Evolutionary conservation across 2,329 filamentous ascomycete species (phyloP).

Genomic region (Bipolaris sorokiniana): DNA sequence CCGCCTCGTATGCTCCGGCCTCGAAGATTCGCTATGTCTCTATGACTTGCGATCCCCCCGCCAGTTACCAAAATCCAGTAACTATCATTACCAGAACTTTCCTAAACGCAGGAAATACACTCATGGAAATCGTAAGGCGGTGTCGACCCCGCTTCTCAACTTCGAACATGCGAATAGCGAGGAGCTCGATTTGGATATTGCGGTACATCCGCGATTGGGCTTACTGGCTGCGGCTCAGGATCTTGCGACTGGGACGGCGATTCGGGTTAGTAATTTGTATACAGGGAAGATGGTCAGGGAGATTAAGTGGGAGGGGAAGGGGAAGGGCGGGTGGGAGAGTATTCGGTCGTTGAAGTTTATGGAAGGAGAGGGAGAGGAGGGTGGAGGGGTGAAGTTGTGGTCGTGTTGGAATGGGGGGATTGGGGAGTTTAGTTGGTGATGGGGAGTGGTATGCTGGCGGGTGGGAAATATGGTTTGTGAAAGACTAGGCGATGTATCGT

Average conservation of each 20-base stretch:
- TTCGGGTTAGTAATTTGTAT: constrained; percentile 43
- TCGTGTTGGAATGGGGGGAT: constrained; percentile 28
- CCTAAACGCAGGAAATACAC: constrained; percentile 24
- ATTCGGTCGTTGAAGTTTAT: constrained; percentile 41
- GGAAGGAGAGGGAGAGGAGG: constrained; percentile 26
- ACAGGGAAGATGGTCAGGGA: constrained; percentile 38
- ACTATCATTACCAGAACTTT: background rate
- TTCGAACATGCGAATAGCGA: constrained; percentile 38
- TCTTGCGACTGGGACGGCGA: constrained; percentile 16
- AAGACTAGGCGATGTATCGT: no score
- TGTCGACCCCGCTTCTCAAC: constrained; percentile 19
- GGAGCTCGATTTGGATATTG: constrained; percentile 36
- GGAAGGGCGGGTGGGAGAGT: background rate
- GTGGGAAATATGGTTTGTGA: background rate
- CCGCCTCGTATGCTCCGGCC: constrained; percentile 35
- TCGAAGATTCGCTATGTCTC: constrained; percentile 34
- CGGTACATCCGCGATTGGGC: constrained; percentile 37
- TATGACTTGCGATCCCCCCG: constrained; percentile 42
- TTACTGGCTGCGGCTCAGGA: constrained; percentile 45
- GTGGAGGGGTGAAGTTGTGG: constrained; percentile 33
- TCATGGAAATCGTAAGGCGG: background rate
- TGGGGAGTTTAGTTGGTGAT: constrained; percentile 19
- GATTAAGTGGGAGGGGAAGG: constrained; percentile 10
- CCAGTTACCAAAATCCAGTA: background rate
- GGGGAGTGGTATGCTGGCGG: background rate